Evolutionary conservation across 768 basidiomycete species (phyloP), one percentile per base, ranked within the genome.

Genomic region (Suillus placidus): DNA sequence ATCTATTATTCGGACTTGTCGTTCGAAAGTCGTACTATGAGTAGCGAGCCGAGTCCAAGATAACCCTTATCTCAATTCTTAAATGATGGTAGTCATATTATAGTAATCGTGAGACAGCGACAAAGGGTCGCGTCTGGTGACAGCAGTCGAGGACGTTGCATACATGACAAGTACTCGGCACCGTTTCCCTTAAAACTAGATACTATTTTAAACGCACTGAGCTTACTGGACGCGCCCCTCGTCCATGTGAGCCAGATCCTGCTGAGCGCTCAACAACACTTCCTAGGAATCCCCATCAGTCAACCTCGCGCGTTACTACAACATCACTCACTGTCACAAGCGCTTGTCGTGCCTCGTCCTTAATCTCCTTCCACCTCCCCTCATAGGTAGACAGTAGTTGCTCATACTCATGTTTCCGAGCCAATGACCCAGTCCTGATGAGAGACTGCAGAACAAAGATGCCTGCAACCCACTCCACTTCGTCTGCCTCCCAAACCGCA

Each of bases 391-490:
- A 78, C 71, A 88, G 62, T 26, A 89, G 69, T 37, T 83, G 83
- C 62, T 84, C 86, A 70, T 87, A 88, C 64, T 86, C 82, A 49
- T 83, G 80, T 66, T 83, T 77, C 67, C 84, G 82, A n/a, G 80
- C 80, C 51, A 82, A 74, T 72, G 83, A 79, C 0, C 81, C 82
- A 20, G 84, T 84, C 64, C 87, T 77, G 64, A 89, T 88, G 49
- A 89, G 80, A 40, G 85, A 84, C 12, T 85, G 76, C 64, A 88
- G 71, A 32, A 88, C 82, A 68, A 84, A 85, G 54, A 87, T 84
- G 4, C 88, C 88, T 23, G 87, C 86, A 20, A 87, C 87, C 88
- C 87, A 89, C 71, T 88, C 87, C 37, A 88, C 88, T 70, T 88
- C 88, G 63, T 88, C 87, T 0, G 80, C 64, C 71, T 88, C 87